Percentiles rank a stretch among this genome's conserved stretches.
Evolutionary conservation across 495 filamentous ascomycete genomes (phyloP).

Genomic region (Hypomontagnella monticulosa): DNA sequence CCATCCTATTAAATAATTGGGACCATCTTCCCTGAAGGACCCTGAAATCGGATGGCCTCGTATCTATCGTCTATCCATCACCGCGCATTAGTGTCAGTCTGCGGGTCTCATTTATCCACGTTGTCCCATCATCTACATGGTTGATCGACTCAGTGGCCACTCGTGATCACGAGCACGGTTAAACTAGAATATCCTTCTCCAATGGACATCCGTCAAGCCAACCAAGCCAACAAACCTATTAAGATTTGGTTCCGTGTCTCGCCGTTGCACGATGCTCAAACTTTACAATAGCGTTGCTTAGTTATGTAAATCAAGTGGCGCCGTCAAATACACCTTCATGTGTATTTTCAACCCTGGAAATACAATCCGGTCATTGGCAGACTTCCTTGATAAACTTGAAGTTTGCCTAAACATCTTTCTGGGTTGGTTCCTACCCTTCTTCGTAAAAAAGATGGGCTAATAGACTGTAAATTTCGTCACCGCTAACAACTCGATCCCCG

Average conservation of each 20-base stretch:
- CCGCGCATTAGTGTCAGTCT: conserved; percentile 30
- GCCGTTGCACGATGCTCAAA: conserved; percentile 17
- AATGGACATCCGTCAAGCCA: conserved; percentile 35
- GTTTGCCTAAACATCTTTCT: too few species aligned
- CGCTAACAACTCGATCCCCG: not conserved
- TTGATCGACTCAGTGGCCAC: conserved; percentile 14
- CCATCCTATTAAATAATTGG: not conserved
- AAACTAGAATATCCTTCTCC: conserved; percentile 19
- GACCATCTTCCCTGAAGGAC: not conserved
- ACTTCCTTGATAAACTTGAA: not conserved
- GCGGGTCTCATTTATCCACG: conserved; percentile 5
- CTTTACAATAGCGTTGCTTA: conserved; percentile 16
- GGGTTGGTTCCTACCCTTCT: too few species aligned
- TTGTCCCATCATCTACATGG: conserved; percentile 1
- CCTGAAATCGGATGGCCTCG: conserved; percentile 21
- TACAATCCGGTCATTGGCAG: not conserved
- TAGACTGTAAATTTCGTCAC: not conserved
- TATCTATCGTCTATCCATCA: conserved; percentile 24
- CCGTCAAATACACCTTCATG: not conserved
- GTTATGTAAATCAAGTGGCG: conserved; percentile 1
- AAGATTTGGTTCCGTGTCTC: conserved; percentile 8
- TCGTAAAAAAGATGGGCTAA: too few species aligned
- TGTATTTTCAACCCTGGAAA: not conserved
- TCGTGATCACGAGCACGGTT: conserved; percentile 13
- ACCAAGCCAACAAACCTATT: conserved; percentile 5